Percentiles rank a stretch among this genome's conserved stretches.
phyloP scores from a whole-genome alignment of 1,139 yeast species.

The Yamadazyma membranifaciens region DNA sequence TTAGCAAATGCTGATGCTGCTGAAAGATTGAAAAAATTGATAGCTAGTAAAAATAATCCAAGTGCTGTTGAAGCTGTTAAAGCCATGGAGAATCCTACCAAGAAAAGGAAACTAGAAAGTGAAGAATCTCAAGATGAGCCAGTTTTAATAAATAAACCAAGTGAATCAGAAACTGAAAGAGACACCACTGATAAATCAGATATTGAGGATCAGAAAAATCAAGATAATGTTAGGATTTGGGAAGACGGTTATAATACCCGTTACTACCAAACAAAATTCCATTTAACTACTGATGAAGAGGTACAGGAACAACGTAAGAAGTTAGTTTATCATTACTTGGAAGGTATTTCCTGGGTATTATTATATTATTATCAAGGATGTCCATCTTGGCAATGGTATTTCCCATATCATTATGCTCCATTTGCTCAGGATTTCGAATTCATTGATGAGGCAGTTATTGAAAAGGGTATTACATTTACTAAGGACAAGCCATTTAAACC shows the following conservation, averaged over 20 bases:
- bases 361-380: slow-evolving; percentile 95
- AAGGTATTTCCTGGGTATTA: slow-evolving; percentile 95
- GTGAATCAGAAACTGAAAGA: slow-evolving; percentile 11
- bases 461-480: slow-evolving; percentile 60
- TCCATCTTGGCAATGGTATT: slow-evolving; percentile 98
- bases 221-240: slow-evolving; percentile 69
- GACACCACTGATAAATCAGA: slow-evolving; percentile 1
- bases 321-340: slow-evolving; percentile 75
- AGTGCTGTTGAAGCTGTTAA: slow-evolving; percentile 44
- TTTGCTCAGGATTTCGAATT: slow-evolving; percentile 84
- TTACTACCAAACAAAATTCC: slow-evolving; percentile 77
- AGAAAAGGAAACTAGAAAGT: slow-evolving; percentile 12
- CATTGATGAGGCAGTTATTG: slow-evolving; percentile 44
- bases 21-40: slow-evolving; percentile 53
- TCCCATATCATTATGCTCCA: slow-evolving; percentile 97
- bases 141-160: slow-evolving; percentile 20
- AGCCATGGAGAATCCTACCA: slow-evolving; percentile 11
- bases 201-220: slow-evolving; percentile 23
- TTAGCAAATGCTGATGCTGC: slow-evolving; percentile 75
- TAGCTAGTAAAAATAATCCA: slow-evolving; percentile 27
- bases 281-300: slow-evolving; percentile 54
- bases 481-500: slow-evolving; percentile 85
- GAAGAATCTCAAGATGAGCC: slow-evolving; percentile 24
- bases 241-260: slow-evolving; percentile 86
- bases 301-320: slow-evolving; percentile 53